Evolutionary conservation across 768 basidiomycete genomes (phyloP), one percentile per base, ranked within the genome.

Genomic region (Hygrophoropsis aurantiaca): DNA sequence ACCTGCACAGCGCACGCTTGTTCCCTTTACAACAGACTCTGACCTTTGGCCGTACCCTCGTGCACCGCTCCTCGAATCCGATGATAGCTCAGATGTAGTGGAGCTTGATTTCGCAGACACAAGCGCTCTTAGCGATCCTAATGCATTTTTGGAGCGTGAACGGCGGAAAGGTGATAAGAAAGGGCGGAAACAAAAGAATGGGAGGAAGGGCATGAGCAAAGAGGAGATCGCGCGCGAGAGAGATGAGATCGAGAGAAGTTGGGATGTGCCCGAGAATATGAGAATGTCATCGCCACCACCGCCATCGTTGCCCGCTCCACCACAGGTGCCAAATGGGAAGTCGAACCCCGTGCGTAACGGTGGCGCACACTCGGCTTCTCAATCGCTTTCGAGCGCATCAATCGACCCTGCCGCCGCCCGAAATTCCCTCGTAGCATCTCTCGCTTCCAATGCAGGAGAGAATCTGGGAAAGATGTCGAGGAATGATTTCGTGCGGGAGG

Each of bases 101-200:
- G 87, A 89, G 61, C 79, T 90, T 42, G 84, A 86, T 60, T 90
- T 87, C 56, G 74, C 75, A 5, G 87, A 89, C 46, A 89, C 78
- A 35, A 82, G 84, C 47, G 81, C 84, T 18, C 62, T 90, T 57
- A 87, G 85, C 58, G 82, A 89, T 53, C 79, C 80, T 2, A 76
- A 75, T 40, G 75, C 77, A 9, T 87, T 85, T 55, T 65, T 66
- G 24, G 64, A 64, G 56, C 73, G 65, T 49, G 51, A 66, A 49
- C 55, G 55, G 44, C 52, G 58, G 49, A 49, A 58, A 11, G 41
- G 26, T 15, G 42, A 47, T 34, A 50, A 55, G 51, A 66, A 64
- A 18, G 53, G 55, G 18, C 61, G 54, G 51, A 59, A 56, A 46
- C 13, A 53, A 16, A 61, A 47, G 40, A 57, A 52, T 19, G 53